Conservation (phyloP, 139 green algal species). For the Haematococcus lacustris region DNA sequence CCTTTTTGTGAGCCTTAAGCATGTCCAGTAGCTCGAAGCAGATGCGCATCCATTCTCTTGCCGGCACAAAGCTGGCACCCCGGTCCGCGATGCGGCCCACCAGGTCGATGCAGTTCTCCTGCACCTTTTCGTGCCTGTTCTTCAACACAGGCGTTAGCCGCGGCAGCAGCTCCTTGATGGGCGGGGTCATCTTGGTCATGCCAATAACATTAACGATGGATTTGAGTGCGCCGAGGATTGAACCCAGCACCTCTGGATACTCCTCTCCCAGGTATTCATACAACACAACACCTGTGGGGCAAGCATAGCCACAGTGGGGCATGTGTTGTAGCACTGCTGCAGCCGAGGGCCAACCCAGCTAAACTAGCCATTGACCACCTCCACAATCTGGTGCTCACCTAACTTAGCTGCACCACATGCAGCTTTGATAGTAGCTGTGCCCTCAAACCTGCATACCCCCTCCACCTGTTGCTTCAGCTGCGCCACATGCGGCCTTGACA, state of each 20-base stretch:
- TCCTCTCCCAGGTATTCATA: constrained; percentile 98
- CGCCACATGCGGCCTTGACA: no score
- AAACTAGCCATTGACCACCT: no score
- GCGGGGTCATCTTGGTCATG: constrained; percentile 95
- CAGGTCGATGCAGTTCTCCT: constrained; percentile 97
- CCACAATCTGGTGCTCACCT: no score
- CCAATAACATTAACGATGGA: constrained; percentile 94
- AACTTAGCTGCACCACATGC: no score
- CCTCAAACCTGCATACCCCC: no score
- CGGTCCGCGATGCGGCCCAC: constrained; percentile 94
- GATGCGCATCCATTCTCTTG: constrained; percentile 99
- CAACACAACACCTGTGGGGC: constrained; percentile 77
- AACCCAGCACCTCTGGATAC: constrained; percentile 94
- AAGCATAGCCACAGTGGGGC: no score
- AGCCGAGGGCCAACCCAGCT: no score
- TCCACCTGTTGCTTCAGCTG: no score
- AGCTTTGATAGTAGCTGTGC: no score
- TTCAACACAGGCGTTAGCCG: constrained; percentile 97
- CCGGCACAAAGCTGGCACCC: constrained; percentile 71
- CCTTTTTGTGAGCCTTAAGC: constrained; percentile 94
- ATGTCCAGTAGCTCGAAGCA: constrained; percentile 99
- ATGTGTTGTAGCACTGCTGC: no score
- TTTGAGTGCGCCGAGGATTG: constrained; percentile 93
- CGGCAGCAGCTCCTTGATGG: constrained; percentile 98
- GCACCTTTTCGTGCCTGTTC: constrained; percentile 89